phyloP scores from a whole-genome alignment of 2,329 filamentous ascomycete genomes.

The Teratosphaeria pseudoeucalypti region DNA sequence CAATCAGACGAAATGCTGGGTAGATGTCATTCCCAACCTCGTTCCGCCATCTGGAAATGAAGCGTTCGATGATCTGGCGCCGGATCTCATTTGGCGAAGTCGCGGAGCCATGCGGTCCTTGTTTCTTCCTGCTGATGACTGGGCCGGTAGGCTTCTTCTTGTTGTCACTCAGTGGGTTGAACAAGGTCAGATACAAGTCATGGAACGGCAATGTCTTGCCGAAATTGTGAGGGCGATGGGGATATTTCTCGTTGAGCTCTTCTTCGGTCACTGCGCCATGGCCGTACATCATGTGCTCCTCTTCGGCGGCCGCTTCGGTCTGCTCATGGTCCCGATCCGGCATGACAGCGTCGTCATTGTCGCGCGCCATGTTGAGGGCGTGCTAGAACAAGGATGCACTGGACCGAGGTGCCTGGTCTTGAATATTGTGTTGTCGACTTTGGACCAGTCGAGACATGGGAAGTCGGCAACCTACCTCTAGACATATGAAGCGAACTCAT shows the following conservation, averaged over 20 bases:
- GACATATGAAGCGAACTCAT: background rate
- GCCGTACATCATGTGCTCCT: conserved; percentile 41
- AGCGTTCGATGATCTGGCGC: conserved; percentile 70
- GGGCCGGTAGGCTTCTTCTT: conserved; percentile 58
- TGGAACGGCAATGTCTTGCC: conserved; percentile 73
- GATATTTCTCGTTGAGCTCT: conserved; percentile 52
- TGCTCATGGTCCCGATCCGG: conserved; percentile 17
- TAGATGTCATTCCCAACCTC: conserved; percentile 90
- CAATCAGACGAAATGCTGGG: conserved; percentile 79
- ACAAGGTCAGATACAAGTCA: conserved; percentile 64
- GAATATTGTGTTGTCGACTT: background rate
- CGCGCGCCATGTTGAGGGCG: conserved; percentile 18
- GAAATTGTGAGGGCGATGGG: conserved; percentile 71
- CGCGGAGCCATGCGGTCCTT: conserved; percentile 46
- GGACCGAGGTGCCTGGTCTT: too few species aligned
- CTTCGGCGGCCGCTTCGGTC: conserved; percentile 30
- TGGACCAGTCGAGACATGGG: background rate
- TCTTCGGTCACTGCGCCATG: conserved; percentile 33
- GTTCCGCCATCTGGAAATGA: conserved; percentile 75
- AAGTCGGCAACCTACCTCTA: background rate
- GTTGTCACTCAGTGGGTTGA: conserved; percentile 70
- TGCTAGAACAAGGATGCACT: background rate
- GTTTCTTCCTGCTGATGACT: conserved; percentile 45
- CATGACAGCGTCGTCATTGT: conserved; percentile 20
- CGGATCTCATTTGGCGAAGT: conserved; percentile 62